Evolutionary conservation across 306 rosid genomes (phyloP), one percentile per base, ranked within the genome.

Genomic region (Lagenaria siceraria): DNA sequence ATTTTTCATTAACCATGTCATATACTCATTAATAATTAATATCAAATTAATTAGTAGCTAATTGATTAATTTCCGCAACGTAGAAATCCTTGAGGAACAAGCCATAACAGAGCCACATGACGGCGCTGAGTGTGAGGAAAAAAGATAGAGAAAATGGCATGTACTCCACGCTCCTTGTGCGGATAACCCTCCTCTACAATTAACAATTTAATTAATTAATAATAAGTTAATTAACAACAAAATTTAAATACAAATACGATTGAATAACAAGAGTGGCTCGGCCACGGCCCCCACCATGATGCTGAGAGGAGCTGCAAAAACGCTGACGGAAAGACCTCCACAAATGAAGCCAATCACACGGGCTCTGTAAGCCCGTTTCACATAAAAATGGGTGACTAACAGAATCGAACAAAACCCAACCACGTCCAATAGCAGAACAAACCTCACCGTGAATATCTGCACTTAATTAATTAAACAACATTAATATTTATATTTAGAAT

Each of bases 51-150:
- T 5, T 33, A 33, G 5, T 29, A 29, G 33, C 33, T 29, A 29
- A 29, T 33, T 33, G 5, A 42, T 31, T 10, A 35, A 4, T 10
- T 15, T 15, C 98, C 15, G 99, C 97, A 53, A 95, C 88, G 78
- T 86, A 89, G 60, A 84, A 84, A 84, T 95, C 99, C 80, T 78
- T 81, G 88, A 92, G 88, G 54, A 90, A 69, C 77, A 92, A 81
- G 14, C 99, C 99, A 78, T 92, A 96, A 78, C 85, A 90, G 88
- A 96, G 91, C 99, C 99, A 92, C 87, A 79, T 85, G 40, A 92
- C 99, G 33, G 98, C 99, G 75, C 90, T 88, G 53, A 90, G 49
- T 73, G 99, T 96, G 31, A 96, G 82, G 82, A 86, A 96, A 82
- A 92, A 75, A 25, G 99, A 92, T 27, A 96, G 21, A 40, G 82